Conservation (phyloP, 352 stramenopile species). For the Halophytophthora batemanensis region DNA sequence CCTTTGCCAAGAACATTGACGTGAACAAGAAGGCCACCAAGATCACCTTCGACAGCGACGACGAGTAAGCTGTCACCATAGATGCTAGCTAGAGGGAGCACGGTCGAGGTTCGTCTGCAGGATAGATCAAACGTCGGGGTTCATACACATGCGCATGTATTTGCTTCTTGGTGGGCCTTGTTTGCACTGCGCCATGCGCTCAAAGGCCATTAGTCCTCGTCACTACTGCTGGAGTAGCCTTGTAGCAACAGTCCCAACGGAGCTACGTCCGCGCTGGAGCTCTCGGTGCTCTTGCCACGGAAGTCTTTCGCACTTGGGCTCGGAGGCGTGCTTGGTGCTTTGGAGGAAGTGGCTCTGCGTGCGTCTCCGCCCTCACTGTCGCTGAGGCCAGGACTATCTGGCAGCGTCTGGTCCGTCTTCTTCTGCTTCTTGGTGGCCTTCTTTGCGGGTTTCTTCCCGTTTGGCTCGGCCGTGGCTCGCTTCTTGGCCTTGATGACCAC, state of each 20-base stretch:
- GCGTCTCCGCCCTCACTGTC: not conserved
- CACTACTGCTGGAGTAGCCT: slow-evolving; percentile 62
- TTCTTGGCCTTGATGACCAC: slow-evolving; percentile 64
- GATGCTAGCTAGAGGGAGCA: not conserved
- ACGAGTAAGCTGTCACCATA: slow-evolving; percentile 34
- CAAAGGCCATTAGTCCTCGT: slow-evolving; percentile 25
- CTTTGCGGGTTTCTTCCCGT: slow-evolving; percentile 25
- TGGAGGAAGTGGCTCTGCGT: not conserved
- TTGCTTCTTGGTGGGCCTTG: no score
- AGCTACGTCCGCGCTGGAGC: no score
- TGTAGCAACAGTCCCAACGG: slow-evolving; percentile 24
- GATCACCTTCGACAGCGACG: slow-evolving; percentile 93
- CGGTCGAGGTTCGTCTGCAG: not conserved
- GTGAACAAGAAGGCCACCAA: slow-evolving; percentile 97
- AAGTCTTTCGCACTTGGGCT: no score
- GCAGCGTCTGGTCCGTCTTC: slow-evolving; percentile 1
- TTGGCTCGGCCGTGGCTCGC: slow-evolving; percentile 10
- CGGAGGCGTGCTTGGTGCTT: not conserved
- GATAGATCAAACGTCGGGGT: no score
- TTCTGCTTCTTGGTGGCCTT: slow-evolving; percentile 17
- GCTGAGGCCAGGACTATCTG: not conserved
- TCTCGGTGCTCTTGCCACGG: no score
- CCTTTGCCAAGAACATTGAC: slow-evolving; percentile 93
- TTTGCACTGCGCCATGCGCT: no score
- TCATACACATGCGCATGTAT: no score